Percentiles rank a stretch among this genome's conserved stretches.
These are phyloP conservation scores for Wilcoxina mikolae DNA, from an alignment of 495 filamentous ascomycete genomes.

Conservation along the genomic window DNA sequence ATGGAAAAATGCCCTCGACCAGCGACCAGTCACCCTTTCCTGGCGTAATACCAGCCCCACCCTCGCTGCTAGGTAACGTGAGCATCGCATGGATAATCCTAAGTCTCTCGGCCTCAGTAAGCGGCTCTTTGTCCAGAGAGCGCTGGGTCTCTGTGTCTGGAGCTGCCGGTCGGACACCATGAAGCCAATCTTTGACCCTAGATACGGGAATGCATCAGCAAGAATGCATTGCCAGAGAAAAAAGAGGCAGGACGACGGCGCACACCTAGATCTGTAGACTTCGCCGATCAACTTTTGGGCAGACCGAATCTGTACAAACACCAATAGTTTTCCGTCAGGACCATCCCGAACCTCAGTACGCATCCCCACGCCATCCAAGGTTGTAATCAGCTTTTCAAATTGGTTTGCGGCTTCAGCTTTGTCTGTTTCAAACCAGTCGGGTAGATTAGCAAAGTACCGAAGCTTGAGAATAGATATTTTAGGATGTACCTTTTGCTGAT, in stretches of 20 bases:
- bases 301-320: conserved; percentile 69
- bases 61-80: conserved; percentile 61
- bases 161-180: conserved; percentile 65
- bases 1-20: conserved; percentile 69
- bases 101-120: conserved; percentile 77
- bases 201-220: not conserved
- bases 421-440: conserved; percentile 34
- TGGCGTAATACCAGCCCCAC: conserved; percentile 80
- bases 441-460: conserved; percentile 11
- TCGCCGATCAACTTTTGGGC: conserved; percentile 45
- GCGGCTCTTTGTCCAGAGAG: conserved; percentile 48
- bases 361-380: conserved; percentile 59
- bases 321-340: conserved; percentile 56
- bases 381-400: conserved; percentile 59
- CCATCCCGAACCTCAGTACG: conserved; percentile 74
- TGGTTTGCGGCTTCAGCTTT: conserved; percentile 50
- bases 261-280: conserved; percentile 53
- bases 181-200: conserved; percentile 91
- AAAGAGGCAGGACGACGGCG: conserved; percentile 2
- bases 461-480: not conserved
- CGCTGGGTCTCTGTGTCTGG: conserved; percentile 59
- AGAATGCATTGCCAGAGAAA: not conserved
- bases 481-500: not conserved
- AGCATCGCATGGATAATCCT: conserved; percentile 77
- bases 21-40: conserved; percentile 71